Conservation (phyloP, 495 filamentous ascomycete species). For the Annulohypoxylon maeteangense region DNA sequence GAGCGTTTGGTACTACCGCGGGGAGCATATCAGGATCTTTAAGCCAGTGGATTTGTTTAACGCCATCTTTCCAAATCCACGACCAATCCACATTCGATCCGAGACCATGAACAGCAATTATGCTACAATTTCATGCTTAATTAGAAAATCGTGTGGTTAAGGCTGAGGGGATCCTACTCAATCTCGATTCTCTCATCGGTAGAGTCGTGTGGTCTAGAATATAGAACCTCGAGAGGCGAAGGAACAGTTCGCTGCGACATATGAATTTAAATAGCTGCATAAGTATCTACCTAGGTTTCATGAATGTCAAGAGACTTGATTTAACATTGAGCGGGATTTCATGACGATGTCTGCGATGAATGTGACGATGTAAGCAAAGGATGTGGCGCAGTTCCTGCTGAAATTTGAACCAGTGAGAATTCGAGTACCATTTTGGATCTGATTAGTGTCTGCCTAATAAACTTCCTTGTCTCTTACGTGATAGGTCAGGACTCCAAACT, state of each 20-base stretch:
- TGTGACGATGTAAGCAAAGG: too few relatives aligned
- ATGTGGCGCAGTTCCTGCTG: too few relatives aligned
- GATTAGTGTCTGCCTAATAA: too few relatives aligned
- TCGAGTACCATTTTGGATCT: too few relatives aligned
- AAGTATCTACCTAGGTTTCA: too few relatives aligned
- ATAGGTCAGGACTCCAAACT: too few relatives aligned
- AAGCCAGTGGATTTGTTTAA: neutral
- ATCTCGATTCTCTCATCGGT: neutral
- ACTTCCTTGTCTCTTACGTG: too few relatives aligned
- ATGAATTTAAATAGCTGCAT: too few relatives aligned
- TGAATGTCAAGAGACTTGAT: too few relatives aligned
- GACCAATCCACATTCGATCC: neutral
- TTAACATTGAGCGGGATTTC: too few relatives aligned
- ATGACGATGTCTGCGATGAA: too few relatives aligned
- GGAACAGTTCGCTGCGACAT: neutral
- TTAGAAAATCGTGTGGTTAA: neutral
- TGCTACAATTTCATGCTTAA: neutral
- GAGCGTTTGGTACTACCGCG: neutral
- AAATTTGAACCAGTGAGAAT: too few relatives aligned
- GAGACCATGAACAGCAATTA: neutral
- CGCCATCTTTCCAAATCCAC: neutral
- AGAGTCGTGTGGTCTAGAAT: neutral
- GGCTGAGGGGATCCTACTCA: neutral
- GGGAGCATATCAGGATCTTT: neutral
- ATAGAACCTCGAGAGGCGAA: neutral